Evolutionary conservation across 371 early-diverging fungal genomes (phyloP).

Genomic region (Sporodiniella umbellata): DNA sequence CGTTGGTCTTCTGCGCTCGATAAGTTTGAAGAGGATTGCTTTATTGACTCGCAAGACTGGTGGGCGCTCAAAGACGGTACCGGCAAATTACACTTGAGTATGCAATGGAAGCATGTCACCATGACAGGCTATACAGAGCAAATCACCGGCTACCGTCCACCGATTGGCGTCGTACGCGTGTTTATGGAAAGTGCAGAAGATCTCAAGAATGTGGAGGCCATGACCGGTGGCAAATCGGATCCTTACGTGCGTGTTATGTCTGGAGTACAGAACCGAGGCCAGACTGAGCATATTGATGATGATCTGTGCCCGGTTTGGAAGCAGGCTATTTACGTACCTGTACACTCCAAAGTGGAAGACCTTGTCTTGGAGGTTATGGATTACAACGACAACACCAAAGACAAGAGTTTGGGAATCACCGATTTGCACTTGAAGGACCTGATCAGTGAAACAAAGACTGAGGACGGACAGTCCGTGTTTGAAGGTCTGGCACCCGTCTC

Average conservation of each 20-base stretch:
- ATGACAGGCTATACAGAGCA: constrained; percentile 49
- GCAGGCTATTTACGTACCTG: constrained; percentile 64
- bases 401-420: constrained; percentile 67
- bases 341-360: constrained; percentile 67
- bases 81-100: constrained; percentile 50
- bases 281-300: constrained; percentile 66
- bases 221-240: constrained; percentile 76
- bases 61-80: constrained; percentile 40
- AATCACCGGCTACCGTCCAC: constrained; percentile 45
- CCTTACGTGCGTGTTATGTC: constrained; percentile 77
- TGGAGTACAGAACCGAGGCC: constrained; percentile 56
- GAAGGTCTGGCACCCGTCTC: constrained; percentile 29
- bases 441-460: constrained; percentile 31
- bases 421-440: constrained; percentile 38
- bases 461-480: constrained; percentile 38
- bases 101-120: constrained; percentile 57
- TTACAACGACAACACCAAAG: constrained; percentile 64
- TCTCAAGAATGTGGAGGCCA: constrained; percentile 70
- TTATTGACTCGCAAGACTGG: constrained; percentile 50
- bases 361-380: constrained; percentile 80
- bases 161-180: constrained; percentile 86
- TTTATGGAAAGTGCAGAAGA: constrained; percentile 68
- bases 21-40: constrained; percentile 30
- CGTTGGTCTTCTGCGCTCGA: constrained; percentile 25
- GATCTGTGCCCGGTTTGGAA: constrained; percentile 87